Percentiles rank a stretch among this genome's conserved stretches.
Evolutionary conservation across 2,329 filamentous ascomycete genomes (phyloP).

Genomic region (Lachnellula cervina): DNA sequence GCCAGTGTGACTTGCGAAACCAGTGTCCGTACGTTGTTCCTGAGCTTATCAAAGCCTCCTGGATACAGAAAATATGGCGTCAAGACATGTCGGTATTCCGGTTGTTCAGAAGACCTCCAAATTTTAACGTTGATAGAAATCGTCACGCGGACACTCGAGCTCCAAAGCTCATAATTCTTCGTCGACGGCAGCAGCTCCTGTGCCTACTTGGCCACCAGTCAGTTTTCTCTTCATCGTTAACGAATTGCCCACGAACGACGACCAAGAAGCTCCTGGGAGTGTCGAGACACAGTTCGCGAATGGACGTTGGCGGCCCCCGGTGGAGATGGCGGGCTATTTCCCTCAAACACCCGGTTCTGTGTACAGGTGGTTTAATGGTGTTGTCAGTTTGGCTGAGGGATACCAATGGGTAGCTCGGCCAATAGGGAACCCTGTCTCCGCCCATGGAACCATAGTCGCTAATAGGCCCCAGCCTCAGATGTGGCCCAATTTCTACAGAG

Average conservation of each 20-base stretch:
- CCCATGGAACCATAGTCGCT: neutral
- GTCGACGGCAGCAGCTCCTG: neutral
- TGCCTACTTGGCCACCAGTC: neutral
- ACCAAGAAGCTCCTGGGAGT: constrained; percentile 12
- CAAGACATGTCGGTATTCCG: constrained; percentile 1
- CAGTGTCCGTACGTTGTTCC: neutral
- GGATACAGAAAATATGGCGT: neutral
- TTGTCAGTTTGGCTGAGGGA: constrained; percentile 6
- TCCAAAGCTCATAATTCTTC: neutral
- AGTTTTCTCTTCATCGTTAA: constrained; percentile 37
- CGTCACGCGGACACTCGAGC: neutral
- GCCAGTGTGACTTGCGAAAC: neutral
- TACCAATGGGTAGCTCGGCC: constrained; percentile 9
- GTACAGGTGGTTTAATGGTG: constrained; percentile 23
- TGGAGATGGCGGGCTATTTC: constrained; percentile 11
- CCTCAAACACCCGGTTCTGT: constrained; percentile 14
- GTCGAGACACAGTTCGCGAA: constrained; percentile 9
- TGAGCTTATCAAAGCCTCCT: too few species aligned
- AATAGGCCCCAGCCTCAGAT: neutral
- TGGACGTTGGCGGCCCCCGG: constrained; percentile 23
- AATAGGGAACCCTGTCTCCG: neutral
- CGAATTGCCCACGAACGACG: constrained; percentile 35
- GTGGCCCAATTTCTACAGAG: constrained; percentile 10
- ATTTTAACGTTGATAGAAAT: neutral
- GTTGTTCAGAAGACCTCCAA: neutral